These are phyloP conservation scores for Phaeomoniella chlamydospora DNA, from an alignment of 2,329 filamentous ascomycete genomes.

Conservation along the genomic window DNA sequence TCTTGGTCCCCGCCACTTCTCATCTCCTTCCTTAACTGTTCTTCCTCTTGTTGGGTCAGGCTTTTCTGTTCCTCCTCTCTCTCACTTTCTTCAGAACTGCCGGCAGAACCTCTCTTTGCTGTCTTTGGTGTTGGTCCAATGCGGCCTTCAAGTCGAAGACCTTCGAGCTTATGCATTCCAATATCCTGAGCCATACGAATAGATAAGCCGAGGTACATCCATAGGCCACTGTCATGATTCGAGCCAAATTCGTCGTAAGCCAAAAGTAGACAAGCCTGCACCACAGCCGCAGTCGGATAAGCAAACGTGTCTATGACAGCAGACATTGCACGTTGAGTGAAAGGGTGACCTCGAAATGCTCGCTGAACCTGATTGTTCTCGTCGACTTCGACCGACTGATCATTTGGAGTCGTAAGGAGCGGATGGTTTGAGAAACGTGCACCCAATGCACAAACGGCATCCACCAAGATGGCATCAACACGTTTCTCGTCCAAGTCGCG, in stretches of 20 bases:
- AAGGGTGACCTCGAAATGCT: conserved; percentile 61
- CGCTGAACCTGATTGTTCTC: conserved; percentile 20
- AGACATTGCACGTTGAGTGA: conserved; percentile 70
- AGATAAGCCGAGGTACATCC: conserved; percentile 84
- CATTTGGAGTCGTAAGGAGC: conserved; percentile 31
- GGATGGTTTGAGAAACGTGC: conserved; percentile 60
- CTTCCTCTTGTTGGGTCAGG: conserved; percentile 18
- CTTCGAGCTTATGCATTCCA: conserved; percentile 68
- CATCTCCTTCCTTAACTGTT: conserved; percentile 33
- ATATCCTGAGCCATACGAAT: conserved; percentile 73
- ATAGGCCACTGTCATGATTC: conserved; percentile 75
- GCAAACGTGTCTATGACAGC: conserved; percentile 71
- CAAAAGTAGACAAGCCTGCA: conserved; percentile 70
- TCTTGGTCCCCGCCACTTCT: conserved; percentile 12
- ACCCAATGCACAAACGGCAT: conserved; percentile 69
- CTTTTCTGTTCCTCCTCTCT: conserved; percentile 21
- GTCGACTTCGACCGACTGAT: conserved; percentile 31
- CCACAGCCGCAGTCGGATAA: conserved; percentile 67
- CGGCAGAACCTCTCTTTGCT: conserved; percentile 29
- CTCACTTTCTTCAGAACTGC: conserved; percentile 27
- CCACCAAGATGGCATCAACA: conserved; percentile 71
- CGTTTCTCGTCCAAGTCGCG: conserved; percentile 66
- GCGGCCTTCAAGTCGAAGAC: conserved; percentile 45
- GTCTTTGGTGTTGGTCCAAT: conserved; percentile 41
- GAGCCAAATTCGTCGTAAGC: conserved; percentile 84